Evolutionary conservation across 78 protist genomes (phyloP), one percentile per base, ranked within the genome.

Genomic region (Dictyostelium intermedium): DNA sequence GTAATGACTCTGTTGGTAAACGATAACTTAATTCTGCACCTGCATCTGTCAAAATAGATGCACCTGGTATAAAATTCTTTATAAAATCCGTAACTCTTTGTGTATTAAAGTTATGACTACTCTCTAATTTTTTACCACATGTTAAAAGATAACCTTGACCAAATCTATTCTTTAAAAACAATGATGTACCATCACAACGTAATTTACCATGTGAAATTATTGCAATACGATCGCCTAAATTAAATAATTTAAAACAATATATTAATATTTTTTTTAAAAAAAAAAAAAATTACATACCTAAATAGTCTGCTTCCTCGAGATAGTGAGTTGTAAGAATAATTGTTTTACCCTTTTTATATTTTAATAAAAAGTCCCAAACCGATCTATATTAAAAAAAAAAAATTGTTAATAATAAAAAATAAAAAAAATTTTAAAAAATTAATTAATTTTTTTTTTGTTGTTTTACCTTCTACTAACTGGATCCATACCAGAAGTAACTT

Each of bases 251-350:
- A 5, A 4, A 39, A 39, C 43, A 5, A n/a, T n/a, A n/a, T 39
- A 39, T 39, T 39, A 39, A 39, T 39, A 39, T 39, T 4, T 5
- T 39, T 39, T 39, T 39, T 39, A 5, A 39, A 39, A 39, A 39
- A 39, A 39, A 39, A 39, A 39, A 39, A 39, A 39, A 39, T 39
- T 14, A 50, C 16, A 9, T 50, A 50, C 61, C 79, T 72, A 72
- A 72, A 43, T 93, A 45, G 82, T 98, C 99, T 0, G 99, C 99
- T 83, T 98, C 99, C 37, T 98, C 99, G 98, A 99, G 95, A 91
- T 78, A 97, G 53, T 97, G 98, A 32, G 99, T 98, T 10, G 98
- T 97, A 10, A 98, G 53, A 14, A 97, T 45, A 30, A 98, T 87
- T 0, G 97, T 91, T 23, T 96, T 81, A 7, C 92, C 96, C 3